phyloP scores from a whole-genome alignment of 2,329 filamentous ascomycete genomes.

The Fusarium subglutinans region DNA sequence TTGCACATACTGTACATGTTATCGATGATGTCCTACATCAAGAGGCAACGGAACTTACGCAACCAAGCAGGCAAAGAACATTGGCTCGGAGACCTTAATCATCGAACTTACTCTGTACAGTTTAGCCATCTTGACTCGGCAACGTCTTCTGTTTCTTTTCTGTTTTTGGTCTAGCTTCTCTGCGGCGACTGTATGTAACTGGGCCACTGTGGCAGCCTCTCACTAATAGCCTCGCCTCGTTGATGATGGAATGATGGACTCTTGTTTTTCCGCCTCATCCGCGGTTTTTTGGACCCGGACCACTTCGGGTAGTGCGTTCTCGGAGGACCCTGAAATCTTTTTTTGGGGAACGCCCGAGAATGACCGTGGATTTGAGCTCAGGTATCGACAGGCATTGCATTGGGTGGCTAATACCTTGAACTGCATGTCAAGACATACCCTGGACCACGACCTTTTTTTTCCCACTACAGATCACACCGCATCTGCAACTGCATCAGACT shows the following conservation, averaged over 20 bases:
- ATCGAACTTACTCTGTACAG: constrained; percentile 21
- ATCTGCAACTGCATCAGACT: constrained; percentile 24
- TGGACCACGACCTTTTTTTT: constrained; percentile 11
- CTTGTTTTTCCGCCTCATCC: constrained; percentile 41
- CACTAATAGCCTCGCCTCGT: constrained; percentile 35
- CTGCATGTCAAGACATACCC: constrained; percentile 10
- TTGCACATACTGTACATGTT: not conserved
- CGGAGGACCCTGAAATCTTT: constrained; percentile 42
- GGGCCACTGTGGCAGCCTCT: constrained; percentile 14
- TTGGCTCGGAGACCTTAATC: constrained; percentile 14
- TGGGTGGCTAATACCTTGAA: not conserved
- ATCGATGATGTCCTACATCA: constrained; percentile 2
- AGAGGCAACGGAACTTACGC: constrained; percentile 25
- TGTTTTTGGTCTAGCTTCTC: constrained; percentile 23
- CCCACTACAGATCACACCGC: constrained; percentile 31
- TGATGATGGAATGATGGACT: constrained; percentile 5
- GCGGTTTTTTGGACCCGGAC: constrained; percentile 30
- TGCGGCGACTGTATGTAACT: not conserved
- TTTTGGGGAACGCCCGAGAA: constrained; percentile 29
- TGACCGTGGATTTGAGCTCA: constrained; percentile 19
- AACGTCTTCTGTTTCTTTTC: constrained; percentile 37
- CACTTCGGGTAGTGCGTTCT: constrained; percentile 34
- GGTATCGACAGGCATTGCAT: constrained; percentile 21
- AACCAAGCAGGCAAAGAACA: constrained; percentile 1
- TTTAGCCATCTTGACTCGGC: constrained; percentile 33